Evolutionary conservation across 164 flowering plant species (phyloP).

Genomic region (Kalanchoe fedtschenkoi): DNA sequence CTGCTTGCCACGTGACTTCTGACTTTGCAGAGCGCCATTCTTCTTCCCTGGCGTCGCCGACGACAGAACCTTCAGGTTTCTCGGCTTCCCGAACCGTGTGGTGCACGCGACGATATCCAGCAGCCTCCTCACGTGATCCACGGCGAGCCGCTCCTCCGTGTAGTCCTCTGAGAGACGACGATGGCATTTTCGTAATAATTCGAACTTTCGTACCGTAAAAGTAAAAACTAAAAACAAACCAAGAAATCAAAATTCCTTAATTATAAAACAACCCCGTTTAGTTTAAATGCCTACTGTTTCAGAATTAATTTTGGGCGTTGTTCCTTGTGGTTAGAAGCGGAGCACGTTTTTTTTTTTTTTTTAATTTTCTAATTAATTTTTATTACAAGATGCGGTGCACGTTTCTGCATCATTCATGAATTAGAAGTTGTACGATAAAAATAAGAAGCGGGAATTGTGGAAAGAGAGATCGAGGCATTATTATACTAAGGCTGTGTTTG

Average conservation of each 20-base stretch:
- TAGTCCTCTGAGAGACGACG: slow-evolving; percentile 55
- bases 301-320: background rate
- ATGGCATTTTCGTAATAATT: slow-evolving; percentile 17
- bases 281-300: background rate
- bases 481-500: too few species aligned
- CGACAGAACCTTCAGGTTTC: slow-evolving; percentile 10
- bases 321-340: background rate
- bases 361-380: too few species aligned
- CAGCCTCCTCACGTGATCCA: slow-evolving; percentile 75
- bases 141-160: slow-evolving; percentile 42
- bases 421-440: too few species aligned
- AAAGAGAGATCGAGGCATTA: too few species aligned
- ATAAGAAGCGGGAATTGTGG: too few species aligned
- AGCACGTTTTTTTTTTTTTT: too few species aligned
- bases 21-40: slow-evolving; percentile 12
- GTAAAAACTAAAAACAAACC: background rate
- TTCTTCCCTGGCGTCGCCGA: slow-evolving; percentile 29
- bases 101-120: slow-evolving; percentile 91
- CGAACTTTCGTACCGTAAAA: background rate
- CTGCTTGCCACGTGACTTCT: slow-evolving; percentile 11
- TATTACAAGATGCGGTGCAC: too few species aligned
- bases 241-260: too few species aligned
- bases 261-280: background rate
- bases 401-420: too few species aligned
- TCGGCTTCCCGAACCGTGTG: slow-evolving; percentile 52